These are phyloP conservation scores for Populus euphratica DNA, from an alignment of 345 rosid species.

Conservation along the genomic window DNA sequence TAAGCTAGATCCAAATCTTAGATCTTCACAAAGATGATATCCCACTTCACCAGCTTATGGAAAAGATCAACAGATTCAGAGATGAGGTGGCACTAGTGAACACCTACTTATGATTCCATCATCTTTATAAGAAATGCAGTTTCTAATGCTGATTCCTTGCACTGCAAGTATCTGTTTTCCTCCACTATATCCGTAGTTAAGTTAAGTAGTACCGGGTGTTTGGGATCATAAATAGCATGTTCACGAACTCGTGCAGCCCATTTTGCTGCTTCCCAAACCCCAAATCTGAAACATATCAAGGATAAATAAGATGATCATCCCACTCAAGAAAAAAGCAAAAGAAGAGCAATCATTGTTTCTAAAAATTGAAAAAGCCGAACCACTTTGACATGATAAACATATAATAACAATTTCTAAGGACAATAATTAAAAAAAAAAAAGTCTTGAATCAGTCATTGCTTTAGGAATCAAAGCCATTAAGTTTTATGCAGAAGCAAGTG, in stretches of 20 bases:
- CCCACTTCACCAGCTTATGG: neutral
- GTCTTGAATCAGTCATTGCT: slow-evolving; percentile 1
- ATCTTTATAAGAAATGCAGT: slow-evolving; percentile 71
- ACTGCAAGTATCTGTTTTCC: slow-evolving; percentile 74
- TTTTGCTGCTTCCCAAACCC: slow-evolving; percentile 94
- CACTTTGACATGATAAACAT: neutral
- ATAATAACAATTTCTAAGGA: neutral
- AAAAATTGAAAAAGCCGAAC: neutral
- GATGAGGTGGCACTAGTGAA: neutral
- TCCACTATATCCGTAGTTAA: slow-evolving; percentile 74
- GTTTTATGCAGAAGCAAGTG: no score
- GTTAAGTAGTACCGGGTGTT: slow-evolving; percentile 67
- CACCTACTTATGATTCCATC: slow-evolving; percentile 43
- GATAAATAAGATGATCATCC: neutral
- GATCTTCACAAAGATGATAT: neutral
- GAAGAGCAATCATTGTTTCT: neutral
- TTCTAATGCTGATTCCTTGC: slow-evolving; percentile 73
- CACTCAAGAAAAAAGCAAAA: neutral
- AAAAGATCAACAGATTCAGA: neutral
- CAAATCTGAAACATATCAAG: slow-evolving; percentile 46
- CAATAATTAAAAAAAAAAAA: neutral
- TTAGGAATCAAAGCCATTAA: neutral
- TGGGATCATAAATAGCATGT: slow-evolving; percentile 54
- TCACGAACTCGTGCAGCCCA: slow-evolving; percentile 88
- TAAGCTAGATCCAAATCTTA: neutral